These are phyloP conservation scores for Phaeosphaeriaceae sp. DNA, from an alignment of 2,329 filamentous ascomycete species.

Conservation along the genomic window DNA sequence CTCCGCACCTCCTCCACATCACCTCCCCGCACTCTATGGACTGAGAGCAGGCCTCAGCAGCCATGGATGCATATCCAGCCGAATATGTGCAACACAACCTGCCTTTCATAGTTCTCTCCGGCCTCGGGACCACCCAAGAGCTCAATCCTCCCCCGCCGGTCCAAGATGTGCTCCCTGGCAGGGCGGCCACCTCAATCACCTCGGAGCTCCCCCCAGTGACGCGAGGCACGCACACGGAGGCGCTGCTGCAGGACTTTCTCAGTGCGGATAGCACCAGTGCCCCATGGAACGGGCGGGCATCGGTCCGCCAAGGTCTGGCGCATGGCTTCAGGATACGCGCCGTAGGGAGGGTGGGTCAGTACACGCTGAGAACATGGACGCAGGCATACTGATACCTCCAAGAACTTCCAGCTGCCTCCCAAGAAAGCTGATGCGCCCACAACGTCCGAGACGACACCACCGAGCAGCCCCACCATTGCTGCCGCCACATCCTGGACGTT, in stretches of 20 bases:
- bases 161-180: slow-evolving; percentile 41
- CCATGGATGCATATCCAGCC: slow-evolving; percentile 79
- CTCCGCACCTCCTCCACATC: neutral
- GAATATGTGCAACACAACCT: slow-evolving; percentile 88
- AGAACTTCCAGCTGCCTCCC: slow-evolving; percentile 65
- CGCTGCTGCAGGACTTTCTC: slow-evolving; percentile 71
- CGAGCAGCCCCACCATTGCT: slow-evolving; percentile 60
- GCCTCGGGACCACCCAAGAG: slow-evolving; percentile 59
- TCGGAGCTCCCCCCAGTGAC: slow-evolving; percentile 75
- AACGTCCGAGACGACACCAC: slow-evolving; percentile 58
- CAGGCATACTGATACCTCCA: slow-evolving; percentile 30
- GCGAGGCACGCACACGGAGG: slow-evolving; percentile 65
- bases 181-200: slow-evolving; percentile 66
- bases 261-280: slow-evolving; percentile 68
- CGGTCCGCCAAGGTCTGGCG: slow-evolving; percentile 53
- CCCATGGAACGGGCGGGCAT: slow-evolving; percentile 71
- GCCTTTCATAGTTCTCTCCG: slow-evolving; percentile 82
- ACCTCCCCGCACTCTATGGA: neutral
- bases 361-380: slow-evolving; percentile 13
- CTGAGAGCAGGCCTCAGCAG: slow-evolving; percentile 18
- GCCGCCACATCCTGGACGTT: slow-evolving; percentile 61
- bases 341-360: slow-evolving; percentile 78
- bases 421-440: slow-evolving; percentile 68
- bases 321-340: slow-evolving; percentile 72
- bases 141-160: slow-evolving; percentile 55